Base-by-base conservation (phyloP, 495 filamentous ascomycete species). In the Pseudotulostoma volvatum region DNA sequence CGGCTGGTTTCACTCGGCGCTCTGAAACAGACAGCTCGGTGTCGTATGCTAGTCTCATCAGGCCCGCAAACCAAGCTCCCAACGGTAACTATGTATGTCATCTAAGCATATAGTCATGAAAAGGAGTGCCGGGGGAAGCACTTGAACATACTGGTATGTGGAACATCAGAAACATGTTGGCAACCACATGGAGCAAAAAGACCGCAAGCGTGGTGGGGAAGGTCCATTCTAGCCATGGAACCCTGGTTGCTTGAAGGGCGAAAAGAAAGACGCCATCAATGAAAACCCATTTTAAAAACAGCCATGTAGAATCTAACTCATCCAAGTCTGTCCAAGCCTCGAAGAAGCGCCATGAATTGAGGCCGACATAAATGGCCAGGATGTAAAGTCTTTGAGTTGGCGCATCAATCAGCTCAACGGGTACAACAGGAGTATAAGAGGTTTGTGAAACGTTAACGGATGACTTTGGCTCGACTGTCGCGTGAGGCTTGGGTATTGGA, bases 211-310 rank as follows among this genome's bases (percentile, higher is more conserved):
- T 78, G 1, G 77, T 79, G 9, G 74, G 64, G 40, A 81, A 74
- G 1, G 78, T 79, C 68, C 86, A 83, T 66, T 95, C 82, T 30
- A 97, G 68, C 90, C 90, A 95, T 40, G 90, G 90, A 65, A 97
- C 93, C 51, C 79, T 74, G 43, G 96, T 51, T 31, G 74, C 71
- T 20, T 92, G 88, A 15, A 95, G 52, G 3, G 79, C 77, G 52
- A 86, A 95, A 39, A 93, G 67, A 57, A 86, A 93, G 19, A 79
- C 53, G 14, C 74, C 72, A 59, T 96, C 90, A 14, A 96, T 67
- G 19, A 70, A 66, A 39, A 80, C 67, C 90, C 90, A 97, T 71
- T 96, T 97, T 53, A 87, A 59, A 55, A 93, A 93, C 32, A 87
- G 66, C 75, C 76, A 81, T 17, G 90, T 77, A 11, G 81, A 84